Evolutionary conservation across 202 grass and related monocot genomes (phyloP).

Genomic region (Carex arenaria): DNA sequence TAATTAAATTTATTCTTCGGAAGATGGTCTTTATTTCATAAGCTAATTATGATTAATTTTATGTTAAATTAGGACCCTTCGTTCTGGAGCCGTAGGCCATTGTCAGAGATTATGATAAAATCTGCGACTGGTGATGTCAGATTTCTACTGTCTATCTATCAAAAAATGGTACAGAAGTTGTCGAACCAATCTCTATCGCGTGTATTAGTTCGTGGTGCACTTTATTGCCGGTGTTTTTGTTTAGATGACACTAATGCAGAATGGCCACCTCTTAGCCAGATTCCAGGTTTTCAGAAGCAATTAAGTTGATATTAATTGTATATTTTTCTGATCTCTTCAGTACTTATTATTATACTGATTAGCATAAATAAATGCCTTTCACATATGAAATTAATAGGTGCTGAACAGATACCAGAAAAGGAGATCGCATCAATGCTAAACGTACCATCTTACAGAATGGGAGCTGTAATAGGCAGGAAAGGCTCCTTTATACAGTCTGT

Average conservation of each 20-base stretch:
- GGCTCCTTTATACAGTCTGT: slow-evolving; percentile 58
- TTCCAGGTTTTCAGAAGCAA: slow-evolving; percentile 37
- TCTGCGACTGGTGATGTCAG: slow-evolving; percentile 81
- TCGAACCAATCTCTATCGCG: slow-evolving; percentile 55
- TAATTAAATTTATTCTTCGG: background rate
- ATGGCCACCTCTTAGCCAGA: slow-evolving; percentile 61
- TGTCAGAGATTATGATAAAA: slow-evolving; percentile 86
- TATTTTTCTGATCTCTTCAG: background rate
- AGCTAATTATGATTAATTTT: background rate
- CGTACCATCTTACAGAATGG: slow-evolving; percentile 90
- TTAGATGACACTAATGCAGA: slow-evolving; percentile 56
- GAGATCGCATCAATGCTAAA: slow-evolving; percentile 70
- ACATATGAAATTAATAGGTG: background rate
- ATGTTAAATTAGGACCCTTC: slow-evolving; percentile 53
- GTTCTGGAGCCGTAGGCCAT: slow-evolving; percentile 71
- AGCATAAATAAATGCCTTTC: background rate
- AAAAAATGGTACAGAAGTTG: slow-evolving; percentile 84
- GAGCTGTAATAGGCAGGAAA: slow-evolving; percentile 76
- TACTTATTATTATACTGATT: background rate
- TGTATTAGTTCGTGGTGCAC: slow-evolving; percentile 53
- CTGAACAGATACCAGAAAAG: slow-evolving; percentile 42
- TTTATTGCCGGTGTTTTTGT: slow-evolving; percentile 86
- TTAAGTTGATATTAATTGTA: background rate
- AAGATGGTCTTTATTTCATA: background rate
- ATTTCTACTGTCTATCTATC: slow-evolving; percentile 68